These are phyloP conservation scores for Sugiyamaella lignohabitans DNA, from an alignment of 805 yeast genomes.

Conservation along the genomic window DNA sequence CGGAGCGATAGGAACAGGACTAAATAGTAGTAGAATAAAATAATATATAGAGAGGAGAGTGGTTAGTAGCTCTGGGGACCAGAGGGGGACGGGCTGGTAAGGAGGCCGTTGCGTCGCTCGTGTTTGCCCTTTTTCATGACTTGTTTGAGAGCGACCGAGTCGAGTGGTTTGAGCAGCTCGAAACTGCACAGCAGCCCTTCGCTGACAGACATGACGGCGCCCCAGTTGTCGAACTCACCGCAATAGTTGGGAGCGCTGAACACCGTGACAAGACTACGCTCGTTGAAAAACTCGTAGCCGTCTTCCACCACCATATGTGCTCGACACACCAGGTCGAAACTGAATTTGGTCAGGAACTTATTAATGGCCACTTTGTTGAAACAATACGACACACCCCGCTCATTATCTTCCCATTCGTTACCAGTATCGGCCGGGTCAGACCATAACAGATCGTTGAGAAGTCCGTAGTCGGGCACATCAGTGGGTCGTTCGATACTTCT, in stretches of 20 bases:
- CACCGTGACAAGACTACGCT: conserved; percentile 63
- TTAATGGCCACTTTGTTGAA: conserved; percentile 74
- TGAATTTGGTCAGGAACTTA: conserved; percentile 65
- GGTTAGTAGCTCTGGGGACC: conserved; percentile 16
- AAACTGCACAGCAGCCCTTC: conserved; percentile 90
- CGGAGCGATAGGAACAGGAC: background rate
- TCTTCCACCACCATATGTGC: conserved; percentile 88
- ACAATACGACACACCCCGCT: conserved; percentile 77
- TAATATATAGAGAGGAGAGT: background rate
- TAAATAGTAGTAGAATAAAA: conserved; percentile 3
- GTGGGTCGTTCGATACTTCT: conserved; percentile 73
- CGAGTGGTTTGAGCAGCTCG: conserved; percentile 89
- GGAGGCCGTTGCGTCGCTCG: conserved; percentile 50
- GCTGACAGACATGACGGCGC: conserved; percentile 95
- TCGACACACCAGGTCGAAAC: conserved; percentile 73
- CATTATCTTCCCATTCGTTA: conserved; percentile 85
- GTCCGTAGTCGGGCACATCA: conserved; percentile 78
- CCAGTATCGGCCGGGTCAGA: conserved; percentile 78
- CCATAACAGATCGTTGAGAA: conserved; percentile 73
- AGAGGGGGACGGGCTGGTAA: conserved; percentile 10
- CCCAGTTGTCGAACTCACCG: conserved; percentile 91
- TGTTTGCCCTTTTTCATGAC: conserved; percentile 91
- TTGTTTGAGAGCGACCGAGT: conserved; percentile 85
- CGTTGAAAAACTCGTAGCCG: conserved; percentile 72
- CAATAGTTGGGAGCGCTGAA: conserved; percentile 73